A percentile compares a stretch with the other conserved stretches of the same genome.
phyloP scores from a whole-genome alignment of 2,329 filamentous ascomycete species.

The Epichloe hybrida region DNA sequence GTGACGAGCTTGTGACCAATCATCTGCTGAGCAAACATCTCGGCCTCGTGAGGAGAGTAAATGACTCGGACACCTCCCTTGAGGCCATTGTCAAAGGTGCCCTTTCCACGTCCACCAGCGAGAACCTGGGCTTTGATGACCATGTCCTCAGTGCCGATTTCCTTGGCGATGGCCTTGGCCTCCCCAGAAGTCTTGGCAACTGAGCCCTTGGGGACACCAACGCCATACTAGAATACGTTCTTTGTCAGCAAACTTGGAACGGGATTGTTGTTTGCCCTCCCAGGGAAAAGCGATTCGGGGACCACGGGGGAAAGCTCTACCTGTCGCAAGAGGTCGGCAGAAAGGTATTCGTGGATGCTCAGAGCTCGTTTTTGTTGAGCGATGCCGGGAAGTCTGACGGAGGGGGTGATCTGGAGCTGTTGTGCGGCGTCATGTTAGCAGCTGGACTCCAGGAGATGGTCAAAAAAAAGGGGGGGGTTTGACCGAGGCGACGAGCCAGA shows the following conservation, averaged over 20 bases:
- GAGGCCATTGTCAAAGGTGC: constrained; percentile 92
- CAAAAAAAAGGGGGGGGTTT: constrained; percentile 6
- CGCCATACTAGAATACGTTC: constrained; percentile 57
- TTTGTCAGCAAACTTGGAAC: constrained; percentile 7
- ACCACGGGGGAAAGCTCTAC: constrained; percentile 26
- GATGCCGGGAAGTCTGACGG: constrained; percentile 47
- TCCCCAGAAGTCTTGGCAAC: constrained; percentile 74
- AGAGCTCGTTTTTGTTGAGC: constrained; percentile 75
- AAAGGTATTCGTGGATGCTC: constrained; percentile 97
- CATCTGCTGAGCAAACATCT: constrained; percentile 98
- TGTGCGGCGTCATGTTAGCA: constrained; percentile 2
- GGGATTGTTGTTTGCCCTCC: neutral
- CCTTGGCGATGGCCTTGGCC: constrained; percentile 82
- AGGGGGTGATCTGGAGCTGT: constrained; percentile 25
- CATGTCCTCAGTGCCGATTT: constrained; percentile 89
- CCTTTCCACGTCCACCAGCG: constrained; percentile 94
- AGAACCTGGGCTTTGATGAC: constrained; percentile 99
- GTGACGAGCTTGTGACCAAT: constrained; percentile 99
- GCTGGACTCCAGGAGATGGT: constrained; percentile 6
- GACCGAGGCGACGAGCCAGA: neutral
- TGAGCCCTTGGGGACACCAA: constrained; percentile 80
- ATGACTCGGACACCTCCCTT: constrained; percentile 98
- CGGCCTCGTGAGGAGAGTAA: constrained; percentile 91
- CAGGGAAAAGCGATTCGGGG: neutral
- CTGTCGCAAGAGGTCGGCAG: constrained; percentile 74